Evolutionary conservation across 2,329 filamentous ascomycete genomes (phyloP).

Genomic region (Scedosporium boydii): DNA sequence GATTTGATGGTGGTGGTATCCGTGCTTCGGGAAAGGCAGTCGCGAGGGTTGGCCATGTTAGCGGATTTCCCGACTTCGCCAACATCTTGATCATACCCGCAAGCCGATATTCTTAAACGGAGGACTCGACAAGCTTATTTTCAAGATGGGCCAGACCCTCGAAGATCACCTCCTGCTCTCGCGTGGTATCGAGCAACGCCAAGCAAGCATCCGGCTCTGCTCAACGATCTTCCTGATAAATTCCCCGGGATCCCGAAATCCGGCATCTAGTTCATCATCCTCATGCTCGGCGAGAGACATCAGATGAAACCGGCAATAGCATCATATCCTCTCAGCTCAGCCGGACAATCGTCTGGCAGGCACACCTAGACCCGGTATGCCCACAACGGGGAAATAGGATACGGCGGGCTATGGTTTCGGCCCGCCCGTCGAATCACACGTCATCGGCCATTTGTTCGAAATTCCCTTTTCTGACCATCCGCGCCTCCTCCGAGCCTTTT

Average conservation of each 20-base stretch:
- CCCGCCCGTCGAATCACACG: background rate
- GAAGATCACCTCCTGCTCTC: background rate
- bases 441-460: background rate
- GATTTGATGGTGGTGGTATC: background rate
- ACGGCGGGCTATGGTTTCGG: background rate
- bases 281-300: background rate
- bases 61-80: too few relatives aligned
- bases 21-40: too few relatives aligned
- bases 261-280: background rate
- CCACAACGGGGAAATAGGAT: background rate
- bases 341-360: background rate
- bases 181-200: background rate
- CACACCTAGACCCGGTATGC: background rate
- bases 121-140: background rate
- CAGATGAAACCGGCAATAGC: background rate
- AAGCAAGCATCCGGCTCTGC: background rate
- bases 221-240: background rate
- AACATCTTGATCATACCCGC: background rate
- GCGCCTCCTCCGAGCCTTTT: background rate
- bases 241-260: background rate
- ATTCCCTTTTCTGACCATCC: background rate
- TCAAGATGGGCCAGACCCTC: background rate
- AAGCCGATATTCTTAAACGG: background rate
- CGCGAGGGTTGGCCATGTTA: too few relatives aligned
- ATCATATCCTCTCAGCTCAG: background rate